phyloP scores from a whole-genome alignment of 2,329 filamentous ascomycete genomes.

The Fusarium newnesense region DNA sequence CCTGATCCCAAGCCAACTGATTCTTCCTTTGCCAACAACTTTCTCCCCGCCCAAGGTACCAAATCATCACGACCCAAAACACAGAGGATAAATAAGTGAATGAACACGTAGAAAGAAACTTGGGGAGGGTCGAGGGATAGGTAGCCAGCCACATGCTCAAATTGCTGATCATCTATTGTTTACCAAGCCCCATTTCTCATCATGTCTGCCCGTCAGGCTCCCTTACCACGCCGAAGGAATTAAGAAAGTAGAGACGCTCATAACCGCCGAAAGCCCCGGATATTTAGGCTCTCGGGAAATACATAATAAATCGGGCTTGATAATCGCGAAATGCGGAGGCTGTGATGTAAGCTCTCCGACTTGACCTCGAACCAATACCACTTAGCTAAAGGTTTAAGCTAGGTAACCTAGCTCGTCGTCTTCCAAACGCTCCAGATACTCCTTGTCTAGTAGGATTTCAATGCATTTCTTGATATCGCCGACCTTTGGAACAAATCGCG shows the following conservation, averaged over 20 bases:
- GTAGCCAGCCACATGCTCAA: conserved; percentile 2
- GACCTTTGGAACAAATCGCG: conserved; percentile 91
- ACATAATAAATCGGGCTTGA: conserved; percentile 12
- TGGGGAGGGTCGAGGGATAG: background rate
- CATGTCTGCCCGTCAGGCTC: conserved; percentile 10
- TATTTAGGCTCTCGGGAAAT: conserved; percentile 2
- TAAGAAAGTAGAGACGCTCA: conserved; percentile 23
- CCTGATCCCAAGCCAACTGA: conserved; percentile 6
- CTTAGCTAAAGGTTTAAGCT: conserved; percentile 65
- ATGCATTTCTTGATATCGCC: conserved; percentile 99
- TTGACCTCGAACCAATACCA: background rate
- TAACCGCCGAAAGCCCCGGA: background rate
- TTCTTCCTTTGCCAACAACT: background rate
- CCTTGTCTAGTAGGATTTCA: conserved; percentile 97
- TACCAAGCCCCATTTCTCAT: conserved; percentile 18
- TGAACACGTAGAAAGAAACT: background rate
- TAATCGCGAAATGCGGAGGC: background rate
- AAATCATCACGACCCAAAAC: conserved; percentile 13
- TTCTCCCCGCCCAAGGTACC: background rate
- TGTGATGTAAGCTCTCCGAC: background rate
- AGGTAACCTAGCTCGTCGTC: conserved; percentile 95
- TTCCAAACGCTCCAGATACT: conserved; percentile 95
- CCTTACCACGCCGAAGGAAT: conserved; percentile 21
- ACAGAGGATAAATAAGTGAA: conserved; percentile 7
- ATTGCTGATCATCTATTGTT: conserved; percentile 33